phyloP scores from a whole-genome alignment of 768 basidiomycete genomes.

The Rhizopogon salebrosus region DNA sequence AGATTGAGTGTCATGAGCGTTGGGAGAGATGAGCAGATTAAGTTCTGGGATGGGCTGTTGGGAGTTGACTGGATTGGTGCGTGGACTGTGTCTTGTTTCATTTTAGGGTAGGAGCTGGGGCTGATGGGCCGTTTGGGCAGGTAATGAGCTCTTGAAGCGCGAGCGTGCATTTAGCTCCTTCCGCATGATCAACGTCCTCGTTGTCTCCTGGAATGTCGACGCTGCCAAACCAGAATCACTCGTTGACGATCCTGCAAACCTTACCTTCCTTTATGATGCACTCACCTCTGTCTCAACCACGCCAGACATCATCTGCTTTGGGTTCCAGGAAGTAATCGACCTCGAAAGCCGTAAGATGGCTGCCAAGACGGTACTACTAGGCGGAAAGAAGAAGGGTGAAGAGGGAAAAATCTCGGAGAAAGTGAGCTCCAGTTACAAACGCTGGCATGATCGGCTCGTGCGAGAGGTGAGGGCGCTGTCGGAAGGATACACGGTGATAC shows the following conservation, averaged over 20 bases:
- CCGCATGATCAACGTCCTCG: slow-evolving; percentile 69
- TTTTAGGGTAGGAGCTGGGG: neutral
- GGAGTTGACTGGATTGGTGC: slow-evolving; percentile 83
- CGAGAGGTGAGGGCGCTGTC: slow-evolving; percentile 75
- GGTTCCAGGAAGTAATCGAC: slow-evolving; percentile 95
- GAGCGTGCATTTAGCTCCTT: slow-evolving; percentile 78
- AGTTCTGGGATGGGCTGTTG: slow-evolving; percentile 88
- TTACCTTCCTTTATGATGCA: slow-evolving; percentile 73
- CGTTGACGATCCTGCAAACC: slow-evolving; percentile 59
- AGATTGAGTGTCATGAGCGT: slow-evolving; percentile 69
- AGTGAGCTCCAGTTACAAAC: slow-evolving; percentile 80
- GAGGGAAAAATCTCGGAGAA: slow-evolving; percentile 60
- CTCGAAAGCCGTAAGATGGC: slow-evolving; percentile 90
- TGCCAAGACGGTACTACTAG: slow-evolving; percentile 85
- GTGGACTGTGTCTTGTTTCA: slow-evolving; percentile 20
- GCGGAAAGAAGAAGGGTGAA: slow-evolving; percentile 58
- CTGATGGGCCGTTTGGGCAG: slow-evolving; percentile 34
- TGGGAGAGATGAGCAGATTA: slow-evolving; percentile 67
- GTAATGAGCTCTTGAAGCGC: slow-evolving; percentile 67
- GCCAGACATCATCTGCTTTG: slow-evolving; percentile 90
- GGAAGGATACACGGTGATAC: slow-evolving; percentile 71
- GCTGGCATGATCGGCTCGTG: slow-evolving; percentile 81
- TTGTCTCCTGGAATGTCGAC: slow-evolving; percentile 92
- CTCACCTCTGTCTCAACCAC: slow-evolving; percentile 57
- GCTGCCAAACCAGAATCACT: slow-evolving; percentile 79